Conservation (phyloP, 495 filamentous ascomycete genomes). For the Penicillium malachiteum region DNA sequence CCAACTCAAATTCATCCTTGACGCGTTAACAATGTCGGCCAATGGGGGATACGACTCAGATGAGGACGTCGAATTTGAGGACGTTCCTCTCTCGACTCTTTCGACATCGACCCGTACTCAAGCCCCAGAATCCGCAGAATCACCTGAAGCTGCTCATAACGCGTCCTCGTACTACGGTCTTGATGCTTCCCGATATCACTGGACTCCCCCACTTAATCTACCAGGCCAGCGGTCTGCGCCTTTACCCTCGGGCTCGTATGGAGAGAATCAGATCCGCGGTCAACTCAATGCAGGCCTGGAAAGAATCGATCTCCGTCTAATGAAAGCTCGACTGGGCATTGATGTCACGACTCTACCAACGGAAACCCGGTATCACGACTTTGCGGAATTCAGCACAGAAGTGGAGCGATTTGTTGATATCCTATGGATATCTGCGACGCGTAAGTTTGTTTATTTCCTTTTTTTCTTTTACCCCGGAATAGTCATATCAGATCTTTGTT, state of each 20-base stretch:
- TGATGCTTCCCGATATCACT: slow-evolving; percentile 1
- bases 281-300: slow-evolving; percentile 20
- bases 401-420: slow-evolving; percentile 71
- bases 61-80: slow-evolving; percentile 19
- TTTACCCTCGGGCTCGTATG: slow-evolving; percentile 66
- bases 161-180: no score
- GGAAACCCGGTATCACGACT: slow-evolving; percentile 63
- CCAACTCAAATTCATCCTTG: neutral
- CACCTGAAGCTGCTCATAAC: neutral
- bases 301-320: slow-evolving; percentile 34
- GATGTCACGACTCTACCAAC: slow-evolving; percentile 35
- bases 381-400: slow-evolving; percentile 67
- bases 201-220: slow-evolving; percentile 16
- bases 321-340: slow-evolving; percentile 62
- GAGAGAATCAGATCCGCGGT: slow-evolving; percentile 57
- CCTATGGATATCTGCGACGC: slow-evolving; percentile 79
- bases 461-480: neutral
- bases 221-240: slow-evolving; percentile 50
- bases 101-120: neutral
- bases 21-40: neutral
- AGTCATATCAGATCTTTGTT: neutral
- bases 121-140: neutral
- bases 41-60: slow-evolving; percentile 17
- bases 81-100: slow-evolving; percentile 16
- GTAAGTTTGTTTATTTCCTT: slow-evolving; percentile 50